phyloP scores from a whole-genome alignment of 139 green algal genomes.

The Medakamo hakoo region DNA sequence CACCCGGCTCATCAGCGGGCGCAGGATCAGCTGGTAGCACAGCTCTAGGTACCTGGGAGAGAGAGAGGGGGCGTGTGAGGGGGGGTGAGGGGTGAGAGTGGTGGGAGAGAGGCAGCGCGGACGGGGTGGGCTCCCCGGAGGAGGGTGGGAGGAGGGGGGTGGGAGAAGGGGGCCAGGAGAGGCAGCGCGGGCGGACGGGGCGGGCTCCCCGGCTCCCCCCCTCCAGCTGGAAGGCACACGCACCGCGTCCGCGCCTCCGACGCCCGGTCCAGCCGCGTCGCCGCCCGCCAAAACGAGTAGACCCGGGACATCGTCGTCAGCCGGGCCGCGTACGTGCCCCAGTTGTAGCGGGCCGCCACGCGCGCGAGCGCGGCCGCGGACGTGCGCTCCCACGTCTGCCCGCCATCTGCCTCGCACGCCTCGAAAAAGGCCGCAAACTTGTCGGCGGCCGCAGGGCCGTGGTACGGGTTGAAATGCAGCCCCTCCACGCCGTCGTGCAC shows the following conservation, averaged over 20 bases:
- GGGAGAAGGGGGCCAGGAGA: no score
- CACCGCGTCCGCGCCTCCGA: no score
- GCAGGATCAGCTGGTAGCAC: not conserved
- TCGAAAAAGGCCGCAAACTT: conserved; percentile 70
- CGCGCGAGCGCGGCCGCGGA: conserved; percentile 19
- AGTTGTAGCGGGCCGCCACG: conserved; percentile 6
- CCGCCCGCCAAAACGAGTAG: conserved; percentile 38
- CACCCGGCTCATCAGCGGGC: not conserved
- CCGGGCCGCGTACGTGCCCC: conserved; percentile 47
- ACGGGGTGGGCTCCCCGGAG: no score
- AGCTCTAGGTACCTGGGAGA: no score
- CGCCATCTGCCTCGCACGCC: conserved; percentile 17
- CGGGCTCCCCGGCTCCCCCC: no score
- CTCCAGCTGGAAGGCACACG: no score
- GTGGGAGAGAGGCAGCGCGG: no score
- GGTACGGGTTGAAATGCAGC: conserved; percentile 73
- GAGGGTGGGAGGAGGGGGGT: no score
- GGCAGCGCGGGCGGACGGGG: no score
- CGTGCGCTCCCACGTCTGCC: conserved; percentile 33
- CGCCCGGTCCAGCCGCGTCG: no score
- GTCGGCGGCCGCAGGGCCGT: conserved; percentile 30
- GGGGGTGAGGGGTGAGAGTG: no score
- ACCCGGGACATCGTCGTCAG: conserved; percentile 52
- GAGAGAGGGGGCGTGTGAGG: no score
- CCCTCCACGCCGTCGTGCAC: conserved; percentile 37